These are phyloP conservation scores for Plasmodium gaboni DNA, from an alignment of 169 alveolate genomes.

Conservation along the genomic window DNA sequence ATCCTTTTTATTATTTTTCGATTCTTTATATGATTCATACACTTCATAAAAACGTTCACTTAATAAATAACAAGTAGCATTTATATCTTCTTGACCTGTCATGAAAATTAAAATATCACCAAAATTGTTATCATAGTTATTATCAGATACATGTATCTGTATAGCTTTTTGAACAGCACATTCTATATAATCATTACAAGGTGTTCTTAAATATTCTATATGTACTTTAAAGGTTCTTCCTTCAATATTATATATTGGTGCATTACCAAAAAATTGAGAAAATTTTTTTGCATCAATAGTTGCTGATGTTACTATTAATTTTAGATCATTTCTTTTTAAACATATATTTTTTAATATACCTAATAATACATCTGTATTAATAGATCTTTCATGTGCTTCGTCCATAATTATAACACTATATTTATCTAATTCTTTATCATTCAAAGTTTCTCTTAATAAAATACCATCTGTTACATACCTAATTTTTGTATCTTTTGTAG, in stretches of 20 bases:
- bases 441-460: slow-evolving; percentile 97
- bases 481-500: slow-evolving; percentile 94
- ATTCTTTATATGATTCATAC: slow-evolving; percentile 74
- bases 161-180: slow-evolving; percentile 99
- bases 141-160: slow-evolving; percentile 94
- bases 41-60: slow-evolving; percentile 92
- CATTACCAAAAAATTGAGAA: slow-evolving; percentile 98
- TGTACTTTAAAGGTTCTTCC: slow-evolving; percentile 99
- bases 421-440: slow-evolving; percentile 97
- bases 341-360: slow-evolving; percentile 98
- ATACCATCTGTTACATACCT: slow-evolving; percentile 99
- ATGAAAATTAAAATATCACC: slow-evolving; percentile 99
- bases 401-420: slow-evolving; percentile 99
- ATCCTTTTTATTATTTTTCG: slow-evolving; percentile 62
- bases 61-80: slow-evolving; percentile 97
- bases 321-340: slow-evolving; percentile 96
- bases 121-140: slow-evolving; percentile 73
- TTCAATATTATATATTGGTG: slow-evolving; percentile 98
- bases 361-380: slow-evolving; percentile 99
- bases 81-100: slow-evolving; percentile 99
- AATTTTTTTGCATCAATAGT: slow-evolving; percentile 99
- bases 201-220: slow-evolving; percentile 93
- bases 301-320: slow-evolving; percentile 99
- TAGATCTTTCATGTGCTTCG: slow-evolving; percentile 99
- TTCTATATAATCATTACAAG: slow-evolving; percentile 98